Conservation (phyloP, 768 basidiomycete genomes). For the Infundibulicybe gibba region DNA sequence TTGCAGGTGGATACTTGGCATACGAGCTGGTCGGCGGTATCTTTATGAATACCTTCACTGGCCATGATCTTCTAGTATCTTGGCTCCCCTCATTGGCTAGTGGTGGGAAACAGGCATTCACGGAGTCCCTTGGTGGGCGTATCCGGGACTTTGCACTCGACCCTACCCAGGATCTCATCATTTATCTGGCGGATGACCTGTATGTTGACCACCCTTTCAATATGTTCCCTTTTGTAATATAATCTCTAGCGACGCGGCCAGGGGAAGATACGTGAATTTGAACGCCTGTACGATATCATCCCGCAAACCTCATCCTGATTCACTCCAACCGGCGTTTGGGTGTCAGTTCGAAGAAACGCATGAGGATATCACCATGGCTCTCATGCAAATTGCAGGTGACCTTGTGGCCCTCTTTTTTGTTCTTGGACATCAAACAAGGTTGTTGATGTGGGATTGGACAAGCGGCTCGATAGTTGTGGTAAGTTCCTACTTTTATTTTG, state of each 20-base stretch:
- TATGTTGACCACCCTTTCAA: constrained; percentile 1
- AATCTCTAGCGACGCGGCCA: too few relatives aligned
- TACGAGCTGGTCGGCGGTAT: constrained; percentile 63
- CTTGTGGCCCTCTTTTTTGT: constrained; percentile 44
- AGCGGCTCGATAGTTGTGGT: constrained; percentile 28
- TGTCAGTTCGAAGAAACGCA: constrained; percentile 18
- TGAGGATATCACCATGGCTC: constrained; percentile 22
- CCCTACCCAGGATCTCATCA: constrained; percentile 58
- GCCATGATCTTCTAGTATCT: constrained; percentile 12
- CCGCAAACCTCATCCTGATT: constrained; percentile 37
- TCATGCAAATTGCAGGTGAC: constrained; percentile 53
- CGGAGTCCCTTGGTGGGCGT: constrained; percentile 32
- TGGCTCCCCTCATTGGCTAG: constrained; percentile 20
- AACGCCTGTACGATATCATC: constrained; percentile 42
- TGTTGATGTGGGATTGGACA: constrained; percentile 53
- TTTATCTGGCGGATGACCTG: constrained; percentile 13
- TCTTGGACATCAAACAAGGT: constrained; percentile 20
- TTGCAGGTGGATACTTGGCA: constrained; percentile 26
- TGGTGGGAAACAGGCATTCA: constrained; percentile 12
- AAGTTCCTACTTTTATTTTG: constrained; percentile 27
- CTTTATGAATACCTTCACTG: constrained; percentile 40
- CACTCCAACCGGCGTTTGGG: constrained; percentile 21
- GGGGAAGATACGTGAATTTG: constrained; percentile 17
- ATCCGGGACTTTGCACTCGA: constrained; percentile 63
- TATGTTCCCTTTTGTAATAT: neutral